A percentile compares a stretch with the other conserved stretches of the same genome.
Conservation (phyloP, 2,329 filamentous ascomycete species). For the Microdochium trichocladiopsis region DNA sequence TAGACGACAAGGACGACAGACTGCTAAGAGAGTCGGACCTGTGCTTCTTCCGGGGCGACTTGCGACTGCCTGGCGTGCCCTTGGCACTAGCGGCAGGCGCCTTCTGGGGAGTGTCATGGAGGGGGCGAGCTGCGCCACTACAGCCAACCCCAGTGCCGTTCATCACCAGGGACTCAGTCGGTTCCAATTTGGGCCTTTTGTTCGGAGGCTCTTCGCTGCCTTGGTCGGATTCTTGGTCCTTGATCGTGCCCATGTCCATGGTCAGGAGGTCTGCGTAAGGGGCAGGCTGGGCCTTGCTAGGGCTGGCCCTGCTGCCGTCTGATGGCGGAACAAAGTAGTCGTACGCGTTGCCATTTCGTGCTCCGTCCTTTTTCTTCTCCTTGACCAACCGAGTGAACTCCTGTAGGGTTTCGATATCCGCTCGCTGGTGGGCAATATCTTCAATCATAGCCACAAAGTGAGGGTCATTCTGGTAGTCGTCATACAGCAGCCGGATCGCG, state of each 20-base stretch:
- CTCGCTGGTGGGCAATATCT: slow-evolving; percentile 49
- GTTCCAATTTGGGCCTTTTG: not conserved
- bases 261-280: slow-evolving; percentile 41
- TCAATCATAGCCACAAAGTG: slow-evolving; percentile 50
- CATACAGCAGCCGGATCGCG: slow-evolving; percentile 52
- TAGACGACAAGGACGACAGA: slow-evolving; percentile 21
- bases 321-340: slow-evolving; percentile 46
- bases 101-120: not conserved
- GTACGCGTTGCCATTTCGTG: slow-evolving; percentile 41
- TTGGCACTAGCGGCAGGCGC: not conserved
- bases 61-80: slow-evolving; percentile 1
- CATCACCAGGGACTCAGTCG: not conserved
- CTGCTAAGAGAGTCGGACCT: slow-evolving; percentile 21
- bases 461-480: slow-evolving; percentile 44
- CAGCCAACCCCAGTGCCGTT: not conserved
- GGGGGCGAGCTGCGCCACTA: not conserved
- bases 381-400: slow-evolving; percentile 44
- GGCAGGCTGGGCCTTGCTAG: slow-evolving; percentile 38
- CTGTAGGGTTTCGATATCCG: slow-evolving; percentile 41
- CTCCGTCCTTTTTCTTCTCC: slow-evolving; percentile 50
- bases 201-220: slow-evolving; percentile 12
- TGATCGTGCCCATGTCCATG: slow-evolving; percentile 29
- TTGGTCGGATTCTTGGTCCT: slow-evolving; percentile 24
- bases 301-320: slow-evolving; percentile 32
- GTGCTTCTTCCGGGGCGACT: slow-evolving; percentile 11